These are phyloP conservation scores for Populus hybrid DNA, from an alignment of 441 rosid genomes.

Conservation along the genomic window DNA sequence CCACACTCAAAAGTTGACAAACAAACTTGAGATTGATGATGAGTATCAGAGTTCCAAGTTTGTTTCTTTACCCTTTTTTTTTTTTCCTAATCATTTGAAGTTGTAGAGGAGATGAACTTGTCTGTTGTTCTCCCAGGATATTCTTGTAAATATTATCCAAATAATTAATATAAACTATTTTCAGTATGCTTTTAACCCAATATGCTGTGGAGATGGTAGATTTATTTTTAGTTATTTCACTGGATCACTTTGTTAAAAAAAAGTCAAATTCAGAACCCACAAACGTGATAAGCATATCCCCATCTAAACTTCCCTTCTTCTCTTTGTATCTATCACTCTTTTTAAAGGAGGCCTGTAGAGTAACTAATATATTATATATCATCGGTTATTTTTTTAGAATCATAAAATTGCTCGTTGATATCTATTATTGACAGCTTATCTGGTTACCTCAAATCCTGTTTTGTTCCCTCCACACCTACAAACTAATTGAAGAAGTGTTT, in stretches of 20 bases:
- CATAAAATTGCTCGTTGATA: too few relatives aligned
- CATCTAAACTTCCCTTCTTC: too few relatives aligned
- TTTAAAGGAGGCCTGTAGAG: too few relatives aligned
- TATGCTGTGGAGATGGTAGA: not conserved
- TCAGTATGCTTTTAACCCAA: too few relatives aligned
- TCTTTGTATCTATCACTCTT: too few relatives aligned
- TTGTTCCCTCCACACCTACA: not conserved
- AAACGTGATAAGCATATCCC: too few relatives aligned
- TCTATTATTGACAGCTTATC: not conserved
- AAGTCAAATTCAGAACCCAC: too few relatives aligned
- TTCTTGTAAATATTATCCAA: constrained; percentile 2
- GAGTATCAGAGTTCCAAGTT: not conserved
- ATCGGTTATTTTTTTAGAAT: too few relatives aligned
- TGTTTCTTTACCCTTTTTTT: not conserved
- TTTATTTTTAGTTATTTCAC: too few relatives aligned
- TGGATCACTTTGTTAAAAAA: too few relatives aligned
- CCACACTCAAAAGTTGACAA: constrained; percentile 14
- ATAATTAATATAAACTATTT: not conserved
- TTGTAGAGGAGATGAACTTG: not conserved
- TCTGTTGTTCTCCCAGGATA: not conserved
- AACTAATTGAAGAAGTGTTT: not conserved
- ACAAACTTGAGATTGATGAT: not conserved
- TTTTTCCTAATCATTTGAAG: not conserved
- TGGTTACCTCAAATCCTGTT: not conserved
- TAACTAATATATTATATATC: too few relatives aligned